Conservation (phyloP, 2,329 filamentous ascomycete genomes). For the Epichloe brachyelytri region DNA sequence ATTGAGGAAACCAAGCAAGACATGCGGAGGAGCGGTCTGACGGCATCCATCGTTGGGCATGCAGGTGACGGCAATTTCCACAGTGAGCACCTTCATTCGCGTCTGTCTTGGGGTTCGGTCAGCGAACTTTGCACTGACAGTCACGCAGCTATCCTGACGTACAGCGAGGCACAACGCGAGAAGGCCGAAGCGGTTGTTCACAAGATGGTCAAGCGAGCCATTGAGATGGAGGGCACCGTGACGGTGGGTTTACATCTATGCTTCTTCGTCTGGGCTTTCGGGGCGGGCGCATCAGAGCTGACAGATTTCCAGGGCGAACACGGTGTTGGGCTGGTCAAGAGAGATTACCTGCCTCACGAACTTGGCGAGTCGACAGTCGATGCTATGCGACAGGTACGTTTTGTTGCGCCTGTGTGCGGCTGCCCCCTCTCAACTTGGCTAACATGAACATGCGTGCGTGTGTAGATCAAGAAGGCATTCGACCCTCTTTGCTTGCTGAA, state of each 20-base stretch:
- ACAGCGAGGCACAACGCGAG: slow-evolving; percentile 52
- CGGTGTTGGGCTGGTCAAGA: slow-evolving; percentile 71
- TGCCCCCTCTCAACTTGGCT: background rate
- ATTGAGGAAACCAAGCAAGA: slow-evolving; percentile 57
- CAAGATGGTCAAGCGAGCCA: slow-evolving; percentile 73
- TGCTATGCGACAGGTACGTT: slow-evolving; percentile 62
- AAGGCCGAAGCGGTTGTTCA: slow-evolving; percentile 62
- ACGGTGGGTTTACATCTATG: slow-evolving; percentile 33
- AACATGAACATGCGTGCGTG: background rate
- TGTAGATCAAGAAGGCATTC: slow-evolving; percentile 63
- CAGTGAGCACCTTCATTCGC: slow-evolving; percentile 20
- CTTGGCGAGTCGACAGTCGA: slow-evolving; percentile 63
- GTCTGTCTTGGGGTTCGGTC: background rate
- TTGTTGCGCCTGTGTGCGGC: background rate
- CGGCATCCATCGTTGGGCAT: slow-evolving; percentile 50
- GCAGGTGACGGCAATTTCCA: slow-evolving; percentile 75
- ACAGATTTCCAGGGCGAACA: slow-evolving; percentile 51
- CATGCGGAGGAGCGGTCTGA: slow-evolving; percentile 29
- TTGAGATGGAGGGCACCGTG: slow-evolving; percentile 75
- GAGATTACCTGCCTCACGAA: slow-evolving; percentile 71
- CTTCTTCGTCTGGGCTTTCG: background rate
- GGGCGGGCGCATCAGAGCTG: background rate
- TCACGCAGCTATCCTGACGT: slow-evolving; percentile 38
- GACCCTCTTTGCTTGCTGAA: slow-evolving; percentile 62
- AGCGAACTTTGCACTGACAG: background rate